phyloP scores from a whole-genome alignment of 768 basidiomycete genomes.

The Hygrophorus pudorinus region DNA sequence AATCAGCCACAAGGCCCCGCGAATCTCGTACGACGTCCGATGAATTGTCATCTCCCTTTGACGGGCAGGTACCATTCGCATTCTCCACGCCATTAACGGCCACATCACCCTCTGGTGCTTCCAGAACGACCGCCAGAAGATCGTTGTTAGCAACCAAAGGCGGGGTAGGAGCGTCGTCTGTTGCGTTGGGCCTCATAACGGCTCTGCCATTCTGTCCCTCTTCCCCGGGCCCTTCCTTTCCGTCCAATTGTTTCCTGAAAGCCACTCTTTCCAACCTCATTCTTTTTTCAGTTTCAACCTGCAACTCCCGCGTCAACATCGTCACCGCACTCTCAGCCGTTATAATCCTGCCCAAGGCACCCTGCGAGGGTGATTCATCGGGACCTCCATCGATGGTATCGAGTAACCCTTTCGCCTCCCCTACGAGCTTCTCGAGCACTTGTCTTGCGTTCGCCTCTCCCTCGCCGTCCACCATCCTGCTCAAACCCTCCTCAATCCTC shows the following conservation, averaged over 20 bases:
- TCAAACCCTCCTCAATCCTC: slow-evolving; percentile 33
- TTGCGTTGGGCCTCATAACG: not conserved
- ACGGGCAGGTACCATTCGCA: too few species aligned
- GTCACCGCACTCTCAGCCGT: slow-evolving; percentile 40
- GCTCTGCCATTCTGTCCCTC: not conserved
- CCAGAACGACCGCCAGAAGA: too few species aligned
- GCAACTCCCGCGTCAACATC: slow-evolving; percentile 46
- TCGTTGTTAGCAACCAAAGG: too few species aligned
- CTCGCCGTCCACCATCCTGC: slow-evolving; percentile 4
- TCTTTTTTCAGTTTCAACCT: slow-evolving; percentile 42
- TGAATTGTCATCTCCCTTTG: too few species aligned
- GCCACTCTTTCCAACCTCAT: slow-evolving; percentile 29
- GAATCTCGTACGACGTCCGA: too few species aligned
- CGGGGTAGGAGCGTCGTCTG: too few species aligned
- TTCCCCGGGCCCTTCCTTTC: not conserved
- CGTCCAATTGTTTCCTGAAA: slow-evolving; percentile 1
- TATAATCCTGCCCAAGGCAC: slow-evolving; percentile 42
- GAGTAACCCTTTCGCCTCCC: slow-evolving; percentile 20
- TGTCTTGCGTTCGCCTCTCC: not conserved
- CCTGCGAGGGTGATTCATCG: slow-evolving; percentile 23
- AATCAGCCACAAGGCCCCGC: too few species aligned
- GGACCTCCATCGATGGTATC: slow-evolving; percentile 16
- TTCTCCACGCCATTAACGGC: too few species aligned
- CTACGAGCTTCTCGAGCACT: slow-evolving; percentile 11
- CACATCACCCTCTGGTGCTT: too few species aligned